phyloP scores from a whole-genome alignment of 2,329 filamentous ascomycete genomes.

The Teratosphaeriaceae sp. region DNA sequence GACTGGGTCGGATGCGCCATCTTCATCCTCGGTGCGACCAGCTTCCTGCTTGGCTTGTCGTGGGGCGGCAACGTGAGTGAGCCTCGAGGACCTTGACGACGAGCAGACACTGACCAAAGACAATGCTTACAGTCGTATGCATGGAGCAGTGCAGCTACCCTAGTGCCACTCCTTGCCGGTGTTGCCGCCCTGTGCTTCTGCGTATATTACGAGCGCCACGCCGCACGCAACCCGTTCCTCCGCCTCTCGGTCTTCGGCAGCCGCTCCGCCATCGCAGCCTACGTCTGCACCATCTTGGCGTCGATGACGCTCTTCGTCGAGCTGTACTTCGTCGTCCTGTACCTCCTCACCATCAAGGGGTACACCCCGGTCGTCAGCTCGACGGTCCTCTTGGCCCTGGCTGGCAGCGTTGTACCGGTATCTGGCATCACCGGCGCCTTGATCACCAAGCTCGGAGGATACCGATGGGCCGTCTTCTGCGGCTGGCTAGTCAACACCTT shows the following conservation, averaged over 20 bases:
- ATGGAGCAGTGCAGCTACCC: conserved; percentile 30
- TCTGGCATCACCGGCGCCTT: conserved; percentile 22
- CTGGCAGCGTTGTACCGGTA: conserved; percentile 26
- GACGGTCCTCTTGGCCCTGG: conserved; percentile 30
- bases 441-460: conserved; percentile 27
- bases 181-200: conserved; percentile 24
- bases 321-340: conserved; percentile 39
- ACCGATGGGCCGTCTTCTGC: conserved; percentile 19
- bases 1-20: conserved; percentile 21
- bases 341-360: conserved; percentile 36
- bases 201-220: conserved; percentile 18
- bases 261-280: conserved; percentile 23
- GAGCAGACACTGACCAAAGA: too few species aligned
- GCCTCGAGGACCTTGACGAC: too few species aligned
- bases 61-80: conserved; percentile 33
- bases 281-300: conserved; percentile 26
- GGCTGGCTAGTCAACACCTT: conserved; percentile 32
- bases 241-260: conserved; percentile 26
- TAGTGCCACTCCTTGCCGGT: conserved; percentile 30
- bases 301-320: conserved; percentile 26
- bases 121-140: too few species aligned
- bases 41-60: conserved; percentile 26
- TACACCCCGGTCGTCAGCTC: conserved; percentile 34
- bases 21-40: conserved; percentile 19
- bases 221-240: conserved; percentile 22